Evolutionary conservation across 1,139 yeast species (phyloP).

Genomic region (Pichia sp.): DNA sequence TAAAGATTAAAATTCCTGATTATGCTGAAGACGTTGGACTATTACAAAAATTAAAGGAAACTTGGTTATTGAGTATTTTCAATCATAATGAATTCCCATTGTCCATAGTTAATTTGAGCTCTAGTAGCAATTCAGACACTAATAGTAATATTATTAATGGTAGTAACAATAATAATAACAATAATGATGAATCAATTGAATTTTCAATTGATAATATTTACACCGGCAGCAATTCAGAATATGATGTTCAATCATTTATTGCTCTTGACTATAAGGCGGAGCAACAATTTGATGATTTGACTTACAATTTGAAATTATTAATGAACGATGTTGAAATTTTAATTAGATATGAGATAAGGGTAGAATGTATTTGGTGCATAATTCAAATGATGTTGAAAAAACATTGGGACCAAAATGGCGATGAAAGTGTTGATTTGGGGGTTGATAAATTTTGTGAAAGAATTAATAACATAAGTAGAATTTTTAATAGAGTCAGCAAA

Average conservation of each 20-base stretch:
- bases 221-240: neutral
- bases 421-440: slow-evolving; percentile 16
- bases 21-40: slow-evolving; percentile 10
- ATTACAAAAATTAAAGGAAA: slow-evolving; percentile 21
- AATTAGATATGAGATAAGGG: slow-evolving; percentile 16
- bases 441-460: slow-evolving; percentile 17
- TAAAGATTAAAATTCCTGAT: slow-evolving; percentile 40
- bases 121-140: slow-evolving; percentile 26
- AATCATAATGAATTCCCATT: slow-evolving; percentile 11
- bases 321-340: slow-evolving; percentile 16
- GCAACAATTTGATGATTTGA: slow-evolving; percentile 7
- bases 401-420: slow-evolving; percentile 12
- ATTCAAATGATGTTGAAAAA: slow-evolving; percentile 15
- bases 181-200: neutral
- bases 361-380: slow-evolving; percentile 17
- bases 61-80: slow-evolving; percentile 24
- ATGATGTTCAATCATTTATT: slow-evolving; percentile 8
- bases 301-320: slow-evolving; percentile 4
- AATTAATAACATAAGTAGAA: slow-evolving; percentile 12
- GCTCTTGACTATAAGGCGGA: slow-evolving; percentile 11
- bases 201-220: neutral
- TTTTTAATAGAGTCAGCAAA: slow-evolving; percentile 30
- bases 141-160: neutral
- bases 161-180: slow-evolving; percentile 20
- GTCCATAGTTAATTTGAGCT: slow-evolving; percentile 21